Evolutionary conservation across 2,329 filamentous ascomycete genomes (phyloP).

Genomic region (Ceratocystis eucalypticola): DNA sequence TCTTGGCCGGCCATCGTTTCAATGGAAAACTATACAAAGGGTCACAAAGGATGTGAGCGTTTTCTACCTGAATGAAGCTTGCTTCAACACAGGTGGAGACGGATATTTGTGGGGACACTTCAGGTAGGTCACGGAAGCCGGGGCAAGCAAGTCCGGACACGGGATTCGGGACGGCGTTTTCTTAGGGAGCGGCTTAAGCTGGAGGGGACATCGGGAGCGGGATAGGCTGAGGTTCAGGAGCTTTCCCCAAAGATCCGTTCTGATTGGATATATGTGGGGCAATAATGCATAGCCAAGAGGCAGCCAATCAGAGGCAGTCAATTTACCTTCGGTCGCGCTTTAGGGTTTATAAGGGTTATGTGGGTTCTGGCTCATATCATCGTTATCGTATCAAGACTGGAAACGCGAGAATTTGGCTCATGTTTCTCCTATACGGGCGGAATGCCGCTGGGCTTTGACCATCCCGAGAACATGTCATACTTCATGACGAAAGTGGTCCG

Average conservation of each 20-base stretch:
- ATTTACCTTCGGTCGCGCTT: not conserved
- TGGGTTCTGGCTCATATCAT: not conserved
- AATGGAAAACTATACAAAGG: not conserved
- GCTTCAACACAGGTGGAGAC: not conserved
- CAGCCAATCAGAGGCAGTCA: not conserved
- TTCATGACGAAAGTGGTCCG: too few species aligned
- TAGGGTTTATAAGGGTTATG: not conserved
- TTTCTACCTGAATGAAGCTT: not conserved
- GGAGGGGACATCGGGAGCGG: not conserved
- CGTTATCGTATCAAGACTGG: too few species aligned
- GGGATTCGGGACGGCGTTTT: not conserved
- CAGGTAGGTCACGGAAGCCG: not conserved
- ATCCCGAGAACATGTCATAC: too few species aligned
- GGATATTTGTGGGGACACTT: not conserved
- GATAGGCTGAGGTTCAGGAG: not conserved
- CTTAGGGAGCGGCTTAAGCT: not conserved
- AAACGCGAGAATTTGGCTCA: too few species aligned
- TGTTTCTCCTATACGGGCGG: too few species aligned
- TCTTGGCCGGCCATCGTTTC: constrained; percentile 46
- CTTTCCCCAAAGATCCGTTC: not conserved
- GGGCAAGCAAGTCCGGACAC: not conserved
- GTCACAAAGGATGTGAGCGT: not conserved
- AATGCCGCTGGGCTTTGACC: too few species aligned
- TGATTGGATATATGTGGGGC: not conserved
- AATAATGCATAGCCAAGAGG: not conserved